A percentile compares a stretch with the other conserved stretches of the same genome.
phyloP scores from a whole-genome alignment of 2,329 filamentous ascomycete species.

The Chaetomium strumarium region DNA sequence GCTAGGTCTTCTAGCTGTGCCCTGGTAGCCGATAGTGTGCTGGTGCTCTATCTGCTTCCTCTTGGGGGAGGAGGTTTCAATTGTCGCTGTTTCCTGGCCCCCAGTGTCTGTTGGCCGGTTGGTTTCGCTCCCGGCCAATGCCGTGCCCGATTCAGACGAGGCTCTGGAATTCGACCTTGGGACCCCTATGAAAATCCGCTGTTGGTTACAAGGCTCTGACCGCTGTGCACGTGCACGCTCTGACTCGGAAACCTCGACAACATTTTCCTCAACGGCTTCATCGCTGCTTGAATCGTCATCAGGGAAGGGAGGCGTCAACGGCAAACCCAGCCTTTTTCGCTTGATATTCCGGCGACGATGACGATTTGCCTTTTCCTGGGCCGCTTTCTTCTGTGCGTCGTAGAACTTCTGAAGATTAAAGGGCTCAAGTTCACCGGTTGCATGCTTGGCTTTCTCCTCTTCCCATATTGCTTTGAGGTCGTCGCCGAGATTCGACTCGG shows the following conservation, averaged over 20 bases:
- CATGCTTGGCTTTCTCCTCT: conserved; percentile 33
- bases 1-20: conserved; percentile 21
- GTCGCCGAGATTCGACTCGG: conserved; percentile 36
- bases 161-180: not conserved
- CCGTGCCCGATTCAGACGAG: not conserved
- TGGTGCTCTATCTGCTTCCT: conserved; percentile 3
- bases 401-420: conserved; percentile 38
- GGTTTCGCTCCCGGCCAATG: not conserved
- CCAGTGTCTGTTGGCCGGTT: not conserved
- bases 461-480: conserved; percentile 40
- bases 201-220: conserved; percentile 5
- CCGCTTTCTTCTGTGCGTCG: conserved; percentile 27
- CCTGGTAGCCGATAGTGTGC: conserved; percentile 25
- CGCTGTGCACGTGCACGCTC: not conserved
- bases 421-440: conserved; percentile 28
- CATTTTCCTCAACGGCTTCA: conserved; percentile 27
- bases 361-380: conserved; percentile 30
- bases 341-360: conserved; percentile 41
- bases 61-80: conserved; percentile 3
- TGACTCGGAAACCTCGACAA: conserved; percentile 9
- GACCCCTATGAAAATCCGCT: conserved; percentile 19
- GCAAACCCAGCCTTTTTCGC: conserved; percentile 35
- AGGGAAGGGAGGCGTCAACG: conserved; percentile 23
- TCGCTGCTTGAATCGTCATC: conserved; percentile 17
- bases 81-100: not conserved